Evolutionary conservation across 495 filamentous ascomycete genomes (phyloP), one percentile per base, ranked within the genome.

Genomic region (Cladorrhinum samala): DNA sequence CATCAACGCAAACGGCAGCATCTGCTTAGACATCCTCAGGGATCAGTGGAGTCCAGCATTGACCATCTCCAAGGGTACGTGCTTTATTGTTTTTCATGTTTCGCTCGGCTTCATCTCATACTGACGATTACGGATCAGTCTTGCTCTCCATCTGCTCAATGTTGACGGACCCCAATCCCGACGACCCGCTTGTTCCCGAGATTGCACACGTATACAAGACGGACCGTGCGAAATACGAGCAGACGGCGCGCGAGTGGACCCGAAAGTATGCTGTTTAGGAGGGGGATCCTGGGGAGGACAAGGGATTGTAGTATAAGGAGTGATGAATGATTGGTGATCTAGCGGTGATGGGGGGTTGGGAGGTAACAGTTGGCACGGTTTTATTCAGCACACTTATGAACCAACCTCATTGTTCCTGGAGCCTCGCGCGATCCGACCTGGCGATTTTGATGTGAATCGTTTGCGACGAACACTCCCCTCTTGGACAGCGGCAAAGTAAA

Each of bases 161-260:
- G 94, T 83, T 98, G 65, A 98, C 94, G 63, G 93, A 98, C 74
- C 93, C 93, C 58, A 98, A 98, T 81, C 93, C 93, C 42, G 93
- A 98, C 67, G 93, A 98, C 72, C 93, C 93, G 55, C 83, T 98
- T 53, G 93, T 98, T 46, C 93, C 93, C 49, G 93, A 98, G 76
- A 97, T 98, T 62, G 93, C 93, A 24, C 93, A 98, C 64, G 93
- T 98, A 64, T 98, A 98, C 86, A 98, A 98, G 88, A 96, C 93
- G 49, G 94, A 98, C 70, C 88, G 89, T 49, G 81, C 86, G 52
- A 81, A 90, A 64, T 98, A 98, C 72, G 94, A 98, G 76, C 86
- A 90, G 51, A 96, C 91, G 55, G 93, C 93, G 52, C 83, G 93
- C 65, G 93, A 98, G 73, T 97, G 94, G 93, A 98, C 93, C 52